Base-by-base conservation (phyloP, 106 monocot species). In the Dendrobium huoshanense region DNA sequence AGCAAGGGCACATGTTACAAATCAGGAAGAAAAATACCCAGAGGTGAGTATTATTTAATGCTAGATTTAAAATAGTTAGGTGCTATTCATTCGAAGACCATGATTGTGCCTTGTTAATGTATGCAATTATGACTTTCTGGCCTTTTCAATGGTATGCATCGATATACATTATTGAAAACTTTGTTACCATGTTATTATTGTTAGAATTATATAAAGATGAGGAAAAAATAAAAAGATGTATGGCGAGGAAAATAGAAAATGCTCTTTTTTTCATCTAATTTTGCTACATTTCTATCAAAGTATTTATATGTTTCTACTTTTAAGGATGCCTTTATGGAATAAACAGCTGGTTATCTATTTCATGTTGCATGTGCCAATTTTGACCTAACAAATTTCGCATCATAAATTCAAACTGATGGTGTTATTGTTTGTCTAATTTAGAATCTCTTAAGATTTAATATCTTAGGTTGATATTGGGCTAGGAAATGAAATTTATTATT, bases 1-100 rank as follows among this genome's bases (percentile, higher is more conserved):
- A 59, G 74, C 77, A 11, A 93, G 77, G 73, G 70, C 81, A 56
- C 72, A 40, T 55, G 45, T 64, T 55, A 84, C 83, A 61, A 48
- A 88, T 82, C 85, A 81, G 81, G 86, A 83, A 83, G 88, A 90
- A 74, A 90, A 83, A 75, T 83, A 86, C 65, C 54, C 82, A 18
- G 90, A 90, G 80, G 92, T 90, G 16, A 83, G 84, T 77, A 25
- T 64, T 24, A 9, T 24, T 64, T 13, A 51, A 25, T 64, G 24
- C 10, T 64, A 64, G 1, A 64, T 64, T 64, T 64, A 64, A 64
- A 22, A 0, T 64, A 64, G 25, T 64, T 64, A n/a, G 64, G 0
- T 64, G 24, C 51, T 13, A 51, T 51, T 64, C 29, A 22, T 64
- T 24, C 24, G 9, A 64, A 64, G 64, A 64, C 15, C 58, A 64